A percentile compares a stretch with the other conserved stretches of the same genome.
Evolutionary conservation across 352 stramenopile genomes (phyloP).

Genomic region (Pythium phragmitis): DNA sequence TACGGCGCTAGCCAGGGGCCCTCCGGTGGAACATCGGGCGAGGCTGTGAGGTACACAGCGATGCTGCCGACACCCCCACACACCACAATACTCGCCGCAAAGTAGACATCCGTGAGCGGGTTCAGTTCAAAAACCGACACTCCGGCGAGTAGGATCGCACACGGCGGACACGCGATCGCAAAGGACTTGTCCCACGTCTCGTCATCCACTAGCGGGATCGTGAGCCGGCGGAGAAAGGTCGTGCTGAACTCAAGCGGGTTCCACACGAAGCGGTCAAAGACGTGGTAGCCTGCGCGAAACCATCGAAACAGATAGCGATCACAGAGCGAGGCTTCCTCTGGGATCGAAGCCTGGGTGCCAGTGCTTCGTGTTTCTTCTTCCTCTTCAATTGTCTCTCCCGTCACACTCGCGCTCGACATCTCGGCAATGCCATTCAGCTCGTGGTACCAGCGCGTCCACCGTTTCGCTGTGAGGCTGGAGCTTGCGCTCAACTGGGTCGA

Average conservation of each 20-base stretch:
- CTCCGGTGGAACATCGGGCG: constrained; percentile 32
- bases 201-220: constrained; percentile 76
- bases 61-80: constrained; percentile 43
- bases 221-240: constrained; percentile 66
- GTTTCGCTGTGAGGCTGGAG: constrained; percentile 50
- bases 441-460: constrained; percentile 71
- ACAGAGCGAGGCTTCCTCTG: constrained; percentile 3
- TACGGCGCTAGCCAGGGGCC: constrained; percentile 54
- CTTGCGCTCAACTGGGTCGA: constrained; percentile 53
- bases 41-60: constrained; percentile 41
- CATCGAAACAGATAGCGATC: constrained; percentile 23
- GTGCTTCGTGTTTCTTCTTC: constrained; percentile 9
- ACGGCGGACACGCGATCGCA: constrained; percentile 59
- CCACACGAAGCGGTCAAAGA: constrained; percentile 60
- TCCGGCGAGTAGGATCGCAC: constrained; percentile 57
- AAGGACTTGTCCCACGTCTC: constrained; percentile 83
- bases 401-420: constrained; percentile 35
- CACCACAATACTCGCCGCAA: constrained; percentile 42
- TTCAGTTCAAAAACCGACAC: constrained; percentile 50
- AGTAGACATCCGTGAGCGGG: constrained; percentile 42
- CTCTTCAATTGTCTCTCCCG: constrained; percentile 26
- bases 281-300: constrained; percentile 28
- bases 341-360: not conserved
- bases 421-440: constrained; percentile 62
- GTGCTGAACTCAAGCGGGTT: constrained; percentile 65